Base-by-base conservation (phyloP, 2,329 filamentous ascomycete species). In the Chaetomium strumarium region DNA sequence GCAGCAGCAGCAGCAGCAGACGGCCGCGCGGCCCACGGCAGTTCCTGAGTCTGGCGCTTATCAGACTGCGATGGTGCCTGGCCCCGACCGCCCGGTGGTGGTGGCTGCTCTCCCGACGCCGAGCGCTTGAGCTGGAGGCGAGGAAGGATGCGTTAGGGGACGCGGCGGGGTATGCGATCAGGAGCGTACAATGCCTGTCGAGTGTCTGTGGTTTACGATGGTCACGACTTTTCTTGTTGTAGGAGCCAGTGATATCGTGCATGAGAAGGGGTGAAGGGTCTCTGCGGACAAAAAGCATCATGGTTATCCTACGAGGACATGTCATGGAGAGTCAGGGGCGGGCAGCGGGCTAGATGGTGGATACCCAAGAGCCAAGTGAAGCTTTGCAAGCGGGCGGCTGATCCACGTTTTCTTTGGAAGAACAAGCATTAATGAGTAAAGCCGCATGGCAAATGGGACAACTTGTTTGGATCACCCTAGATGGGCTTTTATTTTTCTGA, bases 211-310 rank as follows among this genome's bases (percentile, higher is more conserved):
- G 17, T 63, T 63, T 37, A 60, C 56, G 1, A 59, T 56, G 14
- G 64, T 61, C 5, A 54, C 56, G 1, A 65, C 62, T 5, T 40
- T 60, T 30, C 57, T 60, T 6, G 55, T 62, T n/a, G n/a, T n/a
- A n/a, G 6, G 59, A 53, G 10, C 52, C 55, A 1, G 50, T 51
- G 3, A 65, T 62, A 6, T 51, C 58, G 7, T 64, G 62, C 53
- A 55, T 49, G 31, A 62, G 16, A 20, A 58, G 51, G 57, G 20
- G 44, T 16, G 30, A 2, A 46, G 17, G n/a, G 3, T 39, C 17
- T 14, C 37, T 6, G 11, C 12, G 20, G 17, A 7, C 8, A 41
- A 20, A 20, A 17, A 24, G 17, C 16, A 24, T 4, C 24, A 24
- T 24, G 24, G 7, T 4, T 24, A 4, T 24, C 24, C 24, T n/a